Evolutionary conservation across 208 protist genomes (phyloP).

Genomic region (Endotrypanum monterogeii): DNA sequence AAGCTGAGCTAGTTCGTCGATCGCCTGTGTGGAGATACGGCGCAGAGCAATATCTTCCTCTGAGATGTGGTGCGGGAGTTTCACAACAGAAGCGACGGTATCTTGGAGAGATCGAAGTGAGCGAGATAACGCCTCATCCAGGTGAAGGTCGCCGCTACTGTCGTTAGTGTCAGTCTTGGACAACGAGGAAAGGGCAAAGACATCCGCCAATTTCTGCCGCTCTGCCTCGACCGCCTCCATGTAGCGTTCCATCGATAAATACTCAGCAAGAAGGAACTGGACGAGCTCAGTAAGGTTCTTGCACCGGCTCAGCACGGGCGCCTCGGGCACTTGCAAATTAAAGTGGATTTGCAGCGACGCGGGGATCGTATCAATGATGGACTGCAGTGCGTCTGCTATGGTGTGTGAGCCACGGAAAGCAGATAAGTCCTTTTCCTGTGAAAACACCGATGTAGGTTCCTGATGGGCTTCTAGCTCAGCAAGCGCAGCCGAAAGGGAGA

Average conservation of each 20-base stretch:
- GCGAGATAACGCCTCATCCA: conserved; percentile 21
- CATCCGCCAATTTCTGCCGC: conserved; percentile 11
- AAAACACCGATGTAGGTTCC: not conserved
- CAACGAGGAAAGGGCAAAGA: conserved; percentile 10
- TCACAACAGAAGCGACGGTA: conserved; percentile 36
- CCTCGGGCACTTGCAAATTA: conserved; percentile 16
- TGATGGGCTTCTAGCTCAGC: conserved; percentile 27
- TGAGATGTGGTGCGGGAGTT: conserved; percentile 35
- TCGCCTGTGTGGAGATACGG: conserved; percentile 24
- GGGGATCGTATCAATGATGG: conserved; percentile 23
- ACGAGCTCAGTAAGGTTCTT: conserved; percentile 16
- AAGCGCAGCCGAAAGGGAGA: conserved; percentile 17
- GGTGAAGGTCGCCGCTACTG: conserved; percentile 6
- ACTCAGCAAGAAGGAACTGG: conserved; percentile 28
- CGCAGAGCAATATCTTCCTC: conserved; percentile 31
- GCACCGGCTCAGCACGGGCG: conserved; percentile 20
- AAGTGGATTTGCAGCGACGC: conserved; percentile 40
- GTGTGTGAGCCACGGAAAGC: conserved; percentile 1
- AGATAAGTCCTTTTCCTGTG: not conserved
- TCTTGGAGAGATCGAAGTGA: conserved; percentile 27
- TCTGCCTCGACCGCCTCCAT: conserved; percentile 30
- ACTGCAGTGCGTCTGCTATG: conserved; percentile 17
- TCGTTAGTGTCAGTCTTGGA: not conserved
- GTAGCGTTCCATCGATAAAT: conserved; percentile 36
- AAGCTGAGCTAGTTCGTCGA: conserved; percentile 79